Conservation (phyloP, 306 rosid genomes). For the Oxytropis ochrocephala region DNA sequence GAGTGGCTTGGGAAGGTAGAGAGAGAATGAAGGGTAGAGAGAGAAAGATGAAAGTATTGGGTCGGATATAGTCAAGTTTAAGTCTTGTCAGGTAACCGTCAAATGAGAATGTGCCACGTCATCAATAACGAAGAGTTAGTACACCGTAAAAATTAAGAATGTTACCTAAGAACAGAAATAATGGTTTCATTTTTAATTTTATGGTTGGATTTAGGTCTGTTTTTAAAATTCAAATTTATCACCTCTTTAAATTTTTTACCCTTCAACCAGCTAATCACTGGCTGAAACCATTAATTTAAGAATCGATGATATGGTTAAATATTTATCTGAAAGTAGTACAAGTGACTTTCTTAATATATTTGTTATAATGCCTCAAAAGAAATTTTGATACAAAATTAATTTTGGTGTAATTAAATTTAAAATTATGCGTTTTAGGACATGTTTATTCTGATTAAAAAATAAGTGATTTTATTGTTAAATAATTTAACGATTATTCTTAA, state of each 20-base stretch:
- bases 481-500: too few relatives aligned
- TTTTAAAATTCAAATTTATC: constrained; percentile 5
- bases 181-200: neutral
- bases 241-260: neutral
- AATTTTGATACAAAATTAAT: too few relatives aligned
- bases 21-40: constrained; percentile 15
- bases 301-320: too few relatives aligned
- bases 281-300: too few relatives aligned
- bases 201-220: constrained; percentile 14
- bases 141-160: constrained; percentile 14
- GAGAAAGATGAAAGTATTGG: constrained; percentile 13
- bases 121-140: neutral
- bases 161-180: constrained; percentile 30
- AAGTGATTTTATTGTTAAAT: too few relatives aligned
- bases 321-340: too few relatives aligned
- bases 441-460: too few relatives aligned
- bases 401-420: too few relatives aligned
- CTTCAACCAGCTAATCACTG: neutral
- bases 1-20: constrained; percentile 18
- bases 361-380: too few relatives aligned
- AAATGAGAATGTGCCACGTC: constrained; percentile 34
- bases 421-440: too few relatives aligned
- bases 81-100: constrained; percentile 12
- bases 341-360: too few relatives aligned
- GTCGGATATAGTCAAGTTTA: constrained; percentile 45